phyloP scores from a whole-genome alignment of 2,329 filamentous ascomycete species.

The Neonectria neomacrospora region DNA sequence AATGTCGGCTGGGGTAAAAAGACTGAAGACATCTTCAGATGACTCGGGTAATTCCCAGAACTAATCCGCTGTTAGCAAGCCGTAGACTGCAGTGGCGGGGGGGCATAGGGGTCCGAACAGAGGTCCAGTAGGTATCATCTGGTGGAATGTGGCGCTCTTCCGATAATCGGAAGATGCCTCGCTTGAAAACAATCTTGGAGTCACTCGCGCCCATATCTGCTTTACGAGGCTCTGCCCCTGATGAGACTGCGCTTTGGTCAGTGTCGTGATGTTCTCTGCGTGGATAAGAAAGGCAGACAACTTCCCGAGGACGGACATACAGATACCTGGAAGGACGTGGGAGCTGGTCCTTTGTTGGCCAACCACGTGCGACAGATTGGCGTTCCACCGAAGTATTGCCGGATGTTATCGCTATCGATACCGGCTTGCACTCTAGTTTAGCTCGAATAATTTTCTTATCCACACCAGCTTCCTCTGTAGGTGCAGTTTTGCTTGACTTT shows the following conservation, averaged over 20 bases:
- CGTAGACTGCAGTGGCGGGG: conserved; percentile 18
- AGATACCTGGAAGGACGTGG: conserved; percentile 12
- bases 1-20: conserved; percentile 90
- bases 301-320: conserved; percentile 1
- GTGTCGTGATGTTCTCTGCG: conserved; percentile 35
- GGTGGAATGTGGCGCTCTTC: conserved; percentile 88
- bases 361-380: conserved; percentile 29
- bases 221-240: conserved; percentile 40
- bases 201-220: conserved; percentile 91
- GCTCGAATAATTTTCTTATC: conserved; percentile 34
- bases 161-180: conserved; percentile 96
- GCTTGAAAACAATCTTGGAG: conserved; percentile 98
- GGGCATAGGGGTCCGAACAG: conserved; percentile 66
- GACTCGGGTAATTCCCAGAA: conserved; percentile 99
- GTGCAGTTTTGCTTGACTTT: background rate
- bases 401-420: conserved; percentile 19
- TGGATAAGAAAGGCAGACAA: conserved; percentile 19
- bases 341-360: conserved; percentile 15
- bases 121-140: conserved; percentile 92
- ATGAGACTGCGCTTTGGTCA: conserved; percentile 29
- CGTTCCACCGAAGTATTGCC: conserved; percentile 18
- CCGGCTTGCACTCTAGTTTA: conserved; percentile 20
- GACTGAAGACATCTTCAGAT: conserved; percentile 94
- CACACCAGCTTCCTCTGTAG: conserved; percentile 18
- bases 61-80: conserved; percentile 57